Conservation (phyloP, 1,139 yeast genomes). For the Debaryomyces robertsiae region DNA sequence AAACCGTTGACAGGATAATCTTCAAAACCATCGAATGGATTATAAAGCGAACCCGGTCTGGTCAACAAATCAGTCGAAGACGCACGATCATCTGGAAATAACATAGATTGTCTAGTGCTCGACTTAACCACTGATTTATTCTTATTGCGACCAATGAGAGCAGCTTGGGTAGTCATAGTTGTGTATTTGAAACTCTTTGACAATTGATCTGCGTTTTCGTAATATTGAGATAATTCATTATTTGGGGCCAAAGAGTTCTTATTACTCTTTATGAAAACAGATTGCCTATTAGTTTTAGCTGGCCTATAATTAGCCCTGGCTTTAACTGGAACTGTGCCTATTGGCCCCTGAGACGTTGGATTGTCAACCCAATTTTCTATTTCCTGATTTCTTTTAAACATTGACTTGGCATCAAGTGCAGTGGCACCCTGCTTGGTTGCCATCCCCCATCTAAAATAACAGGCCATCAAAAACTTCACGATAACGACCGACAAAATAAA, state of each 20-base stretch:
- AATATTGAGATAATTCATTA: conserved; percentile 42
- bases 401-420: conserved; percentile 49
- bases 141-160: conserved; percentile 32
- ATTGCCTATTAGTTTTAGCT: conserved; percentile 45
- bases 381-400: conserved; percentile 55
- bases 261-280: conserved; percentile 43
- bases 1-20: conserved; percentile 51
- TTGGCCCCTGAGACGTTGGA: conserved; percentile 43
- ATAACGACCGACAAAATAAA: conserved; percentile 82
- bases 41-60: conserved; percentile 35
- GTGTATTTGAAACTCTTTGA: conserved; percentile 52
- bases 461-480: conserved; percentile 78
- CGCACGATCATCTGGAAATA: conserved; percentile 36
- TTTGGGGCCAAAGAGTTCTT: conserved; percentile 45
- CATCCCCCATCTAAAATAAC: conserved; percentile 84
- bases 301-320: conserved; percentile 53
- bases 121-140: conserved; percentile 18
- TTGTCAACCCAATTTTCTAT: conserved; percentile 79
- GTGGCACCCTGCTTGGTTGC: conserved; percentile 82
- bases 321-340: conserved; percentile 53
- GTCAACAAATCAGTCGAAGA: conserved; percentile 42
- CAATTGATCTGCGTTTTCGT: conserved; percentile 36
- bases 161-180: conserved; percentile 61
- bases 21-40: conserved; percentile 46
- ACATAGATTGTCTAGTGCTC: conserved; percentile 25